These are phyloP conservation scores for Acorus calamus DNA, from an alignment of 106 monocot genomes.

Conservation along the genomic window DNA sequence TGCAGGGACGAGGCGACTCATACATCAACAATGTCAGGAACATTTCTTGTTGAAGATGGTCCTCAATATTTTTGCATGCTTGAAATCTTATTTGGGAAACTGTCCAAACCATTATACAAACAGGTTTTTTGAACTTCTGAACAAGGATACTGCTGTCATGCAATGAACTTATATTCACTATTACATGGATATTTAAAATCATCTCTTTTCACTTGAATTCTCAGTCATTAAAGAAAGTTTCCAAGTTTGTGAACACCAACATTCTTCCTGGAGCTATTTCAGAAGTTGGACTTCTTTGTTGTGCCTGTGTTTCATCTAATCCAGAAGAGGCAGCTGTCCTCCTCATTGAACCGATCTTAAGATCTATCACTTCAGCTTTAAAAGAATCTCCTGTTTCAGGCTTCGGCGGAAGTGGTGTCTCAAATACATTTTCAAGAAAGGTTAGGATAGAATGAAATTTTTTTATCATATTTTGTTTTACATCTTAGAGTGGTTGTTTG, in stretches of 20 bases:
- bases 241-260: slow-evolving; percentile 82
- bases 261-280: slow-evolving; percentile 88
- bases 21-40: slow-evolving; percentile 57
- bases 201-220: slow-evolving; percentile 11
- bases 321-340: slow-evolving; percentile 55
- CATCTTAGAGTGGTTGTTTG: not conserved
- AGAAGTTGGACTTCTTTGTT: slow-evolving; percentile 93
- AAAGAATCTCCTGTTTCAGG: slow-evolving; percentile 57
- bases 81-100: slow-evolving; percentile 81
- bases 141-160: not conserved
- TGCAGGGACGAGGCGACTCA: slow-evolving; percentile 68
- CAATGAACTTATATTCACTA: no score
- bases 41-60: slow-evolving; percentile 84
- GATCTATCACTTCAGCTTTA: slow-evolving; percentile 46
- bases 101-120: slow-evolving; percentile 64
- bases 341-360: slow-evolving; percentile 71
- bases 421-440: slow-evolving; percentile 41
- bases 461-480: slow-evolving; percentile 2
- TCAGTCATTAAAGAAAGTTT: slow-evolving; percentile 75
- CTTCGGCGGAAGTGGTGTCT: slow-evolving; percentile 35
- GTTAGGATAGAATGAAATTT: slow-evolving; percentile 12
- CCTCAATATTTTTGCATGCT: slow-evolving; percentile 87
- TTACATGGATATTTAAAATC: not conserved
- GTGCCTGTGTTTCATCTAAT: slow-evolving; percentile 82
- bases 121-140: slow-evolving; percentile 39